Evolutionary conservation across 441 rosid species (phyloP), one percentile per base, ranked within the genome.

Genomic region (Jatropha multifida): DNA sequence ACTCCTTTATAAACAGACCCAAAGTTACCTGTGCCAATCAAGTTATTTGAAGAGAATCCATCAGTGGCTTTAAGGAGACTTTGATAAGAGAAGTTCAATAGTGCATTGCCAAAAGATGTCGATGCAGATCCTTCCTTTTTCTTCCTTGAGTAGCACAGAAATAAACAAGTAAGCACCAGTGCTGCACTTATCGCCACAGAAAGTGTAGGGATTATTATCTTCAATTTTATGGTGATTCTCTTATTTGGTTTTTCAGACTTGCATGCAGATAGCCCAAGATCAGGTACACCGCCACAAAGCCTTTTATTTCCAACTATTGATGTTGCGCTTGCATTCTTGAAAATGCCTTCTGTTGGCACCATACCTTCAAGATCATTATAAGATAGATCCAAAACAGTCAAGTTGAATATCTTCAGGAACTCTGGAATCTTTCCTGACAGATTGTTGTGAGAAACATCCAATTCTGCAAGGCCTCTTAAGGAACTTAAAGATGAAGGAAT

Each of bases 231-330:
- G 18, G 55, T 11, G 15, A 51, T 11, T 51, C 17, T 51, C 4
- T 14, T 51, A 4, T 51, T 51, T 11, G 55, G 55, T 11, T 51
- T 11, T 11, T 51, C 17, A 51, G 4, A 51, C 15, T 5, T 51
- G 55, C 55, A 51, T 51, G 4, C 15, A 51, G 55, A 3, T 51
- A 51, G 18, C 1, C 55, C 55, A 14, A 51, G 8, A 51, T 51
- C 71, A n/a, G n/a, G 55, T 20, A 46, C 20, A 5, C 71, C 71
- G 5, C 71, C 71, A 23, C 71, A 67, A 8, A 67, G n/a, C 48
- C 27, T 49, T 15, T 26, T 3, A 9, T 68, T 68, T 49, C 71
- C 59, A 23, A 0, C 5, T 8, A 68, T 0, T 1, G 11, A 49
- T 5, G 32, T 51, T 7, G 44, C 72, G 49, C 26, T 68, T 26